Evolutionary conservation across 768 basidiomycete species (phyloP), one percentile per base, ranked within the genome.

Genomic region (Amanita polypyramis): DNA sequence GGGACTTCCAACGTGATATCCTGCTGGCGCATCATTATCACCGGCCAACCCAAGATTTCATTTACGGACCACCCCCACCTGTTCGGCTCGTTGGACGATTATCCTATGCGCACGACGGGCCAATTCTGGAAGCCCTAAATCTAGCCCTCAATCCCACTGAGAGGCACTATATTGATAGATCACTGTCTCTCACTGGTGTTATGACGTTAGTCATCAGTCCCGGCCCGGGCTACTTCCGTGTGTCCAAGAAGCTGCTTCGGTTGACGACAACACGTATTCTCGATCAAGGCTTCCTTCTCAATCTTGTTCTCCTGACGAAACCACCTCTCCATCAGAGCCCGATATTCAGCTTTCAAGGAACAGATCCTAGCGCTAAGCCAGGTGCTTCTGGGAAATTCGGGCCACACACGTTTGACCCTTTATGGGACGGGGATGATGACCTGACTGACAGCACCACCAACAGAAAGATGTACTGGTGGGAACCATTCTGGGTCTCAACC

Each of bases 81-180:
- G 79, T 78, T 20, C 78, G 86, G 12, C 71, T 93, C 11, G 78
- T 91, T 10, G 92, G 92, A 2, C 73, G 74, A 23, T 67, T 94
- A 25, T 89, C 86, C 0, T 81, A 76, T 60, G 95, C 96, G 0
- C 91, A 95, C 56, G 93, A 98, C 54, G 92, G 93, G 0, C 93
- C 93, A 34, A 73, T 98, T n/a, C 75, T 98, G 4, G 96, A 98
- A 63, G 91, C 92, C 1, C 73, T 98, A 44, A 98, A 98, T 58
- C 75, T 99, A 38, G 88, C 82, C 0, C 74, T 97, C 12, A 95
- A 92, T 58, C 89, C 94, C 0, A 85, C 85, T 12, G 95, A 98
- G 65, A 88, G 85, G 2, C 91, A 96, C 60, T 94, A 96, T 60
- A 82, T 98, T 54, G 96, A 98, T 62, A 82, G 96, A 15, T 96